Base-by-base conservation (phyloP, 2,329 filamentous ascomycete genomes). In the Geosmithia putterillii region DNA sequence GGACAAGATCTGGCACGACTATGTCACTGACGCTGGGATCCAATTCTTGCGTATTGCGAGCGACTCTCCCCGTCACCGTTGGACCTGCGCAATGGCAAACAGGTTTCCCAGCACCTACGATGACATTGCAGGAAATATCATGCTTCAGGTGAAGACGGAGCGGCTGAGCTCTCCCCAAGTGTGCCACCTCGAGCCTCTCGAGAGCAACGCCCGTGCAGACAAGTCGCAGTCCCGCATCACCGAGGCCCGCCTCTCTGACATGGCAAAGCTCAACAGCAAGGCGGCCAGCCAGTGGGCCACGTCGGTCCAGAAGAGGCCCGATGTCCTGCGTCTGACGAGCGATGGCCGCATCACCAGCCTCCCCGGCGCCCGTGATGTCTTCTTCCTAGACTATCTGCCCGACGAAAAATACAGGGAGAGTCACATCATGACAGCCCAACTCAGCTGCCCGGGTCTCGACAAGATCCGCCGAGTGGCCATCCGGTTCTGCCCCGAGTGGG, bases 401-500 rank as follows among this genome's bases (percentile, higher is more conserved):
- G 41, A 47, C 2, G 51, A 54, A 4, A 43, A 54, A 19, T 61
- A 57, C 41, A 49, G 56, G 39, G 48, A 45, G 10, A 50, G 51
- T 2, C 53, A 52, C 42, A 52, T 49, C 35, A 52, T 64, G 40
- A 48, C 48, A 9, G 48, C 52, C 42, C 36, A 48, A 5, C 46
- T 60, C 6, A 38, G 47, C 10, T 64, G 60, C 34, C 41, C 51
- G 7, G 54, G 49, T 1, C 48, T 65, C 7, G 52, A 54, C 3
- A 49, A 56, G 18, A 55, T 70, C 36, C 59, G 60, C 14, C 61
- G 59, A 18, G 54, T 69, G 4, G 66, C 66, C 4, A 50, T 70
- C 10, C 63, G 61, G 9, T 70, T 65, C 47, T 63, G 59, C 40
- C 60, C 64, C 41, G 56, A 57, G 22, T 70, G 67, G 67, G 55